Conservation (phyloP, 2,329 filamentous ascomycete genomes). For the Diaporthe amygdali region DNA sequence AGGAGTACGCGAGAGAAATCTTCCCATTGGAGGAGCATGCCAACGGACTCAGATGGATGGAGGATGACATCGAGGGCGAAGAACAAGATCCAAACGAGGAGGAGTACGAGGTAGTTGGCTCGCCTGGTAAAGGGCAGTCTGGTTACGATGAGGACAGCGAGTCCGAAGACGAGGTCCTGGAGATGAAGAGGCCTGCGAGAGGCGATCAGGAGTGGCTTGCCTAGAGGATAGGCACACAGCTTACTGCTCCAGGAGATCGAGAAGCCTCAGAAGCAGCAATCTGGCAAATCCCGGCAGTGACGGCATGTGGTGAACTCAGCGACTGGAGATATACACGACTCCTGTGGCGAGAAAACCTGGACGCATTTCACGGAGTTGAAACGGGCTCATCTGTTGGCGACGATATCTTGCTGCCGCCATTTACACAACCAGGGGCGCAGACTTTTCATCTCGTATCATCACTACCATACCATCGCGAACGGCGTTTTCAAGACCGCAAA, state of each 20-base stretch:
- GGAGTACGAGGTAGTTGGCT: conserved; percentile 21
- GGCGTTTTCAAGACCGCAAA: conserved; percentile 4
- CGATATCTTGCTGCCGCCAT: neutral
- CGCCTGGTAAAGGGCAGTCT: conserved; percentile 26
- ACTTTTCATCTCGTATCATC: neutral
- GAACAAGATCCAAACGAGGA: conserved; percentile 20
- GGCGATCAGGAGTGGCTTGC: conserved; percentile 67
- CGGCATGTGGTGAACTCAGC: neutral
- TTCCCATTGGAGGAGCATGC: conserved; percentile 94
- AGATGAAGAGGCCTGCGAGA: conserved; percentile 62
- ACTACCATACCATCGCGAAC: conserved; percentile 3
- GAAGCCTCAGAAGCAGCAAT: neutral
- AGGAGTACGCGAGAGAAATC: conserved; percentile 93
- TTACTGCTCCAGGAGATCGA: neutral
- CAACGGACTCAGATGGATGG: conserved; percentile 95
- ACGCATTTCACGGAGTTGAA: conserved; percentile 11
- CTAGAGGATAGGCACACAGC: conserved; percentile 32
- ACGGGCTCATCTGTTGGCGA: neutral
- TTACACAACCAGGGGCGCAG: neutral
- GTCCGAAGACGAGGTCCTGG: conserved; percentile 61
- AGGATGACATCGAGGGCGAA: conserved; percentile 47
- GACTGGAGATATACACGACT: neutral
- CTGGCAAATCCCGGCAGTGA: neutral
- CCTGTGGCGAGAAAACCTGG: neutral
- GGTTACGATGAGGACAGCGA: conserved; percentile 49